Conservation (phyloP, 495 filamentous ascomycete genomes). For the Elasticomyces elasticus region DNA sequence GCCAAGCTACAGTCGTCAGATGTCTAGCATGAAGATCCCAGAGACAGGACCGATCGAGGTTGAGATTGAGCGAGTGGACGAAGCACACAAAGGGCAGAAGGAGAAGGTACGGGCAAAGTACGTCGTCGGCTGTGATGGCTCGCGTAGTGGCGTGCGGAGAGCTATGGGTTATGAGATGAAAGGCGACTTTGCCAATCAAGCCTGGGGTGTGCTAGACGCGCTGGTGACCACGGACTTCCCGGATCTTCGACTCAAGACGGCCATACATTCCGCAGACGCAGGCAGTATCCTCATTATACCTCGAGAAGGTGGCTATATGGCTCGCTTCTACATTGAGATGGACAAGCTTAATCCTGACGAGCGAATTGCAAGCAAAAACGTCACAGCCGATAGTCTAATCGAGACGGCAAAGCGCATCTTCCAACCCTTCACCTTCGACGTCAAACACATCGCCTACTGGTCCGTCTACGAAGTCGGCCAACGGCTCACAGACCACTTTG, state of each 20-base stretch:
- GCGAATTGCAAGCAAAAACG: constrained; percentile 15
- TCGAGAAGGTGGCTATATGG: constrained; percentile 51
- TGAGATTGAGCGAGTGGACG: constrained; percentile 11
- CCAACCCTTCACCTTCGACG: constrained; percentile 44
- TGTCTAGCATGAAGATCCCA: constrained; percentile 15
- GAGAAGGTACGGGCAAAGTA: constrained; percentile 56
- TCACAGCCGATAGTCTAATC: constrained; percentile 16
- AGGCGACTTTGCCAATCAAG: constrained; percentile 62
- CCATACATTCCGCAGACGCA: constrained; percentile 40
- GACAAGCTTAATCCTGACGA: constrained; percentile 47
- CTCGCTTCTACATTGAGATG: constrained; percentile 55
- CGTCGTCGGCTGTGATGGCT: constrained; percentile 67
- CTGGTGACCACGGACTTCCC: constrained; percentile 68
- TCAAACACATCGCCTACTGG: constrained; percentile 45
- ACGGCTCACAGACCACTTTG: constrained; percentile 46
- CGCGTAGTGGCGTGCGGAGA: constrained; percentile 58
- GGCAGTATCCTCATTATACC: constrained; percentile 55
- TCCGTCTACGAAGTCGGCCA: constrained; percentile 52
- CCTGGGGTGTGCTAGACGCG: constrained; percentile 81
- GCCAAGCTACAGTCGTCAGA: constrained; percentile 33
- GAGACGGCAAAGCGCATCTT: constrained; percentile 39
- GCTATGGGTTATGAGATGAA: constrained; percentile 61
- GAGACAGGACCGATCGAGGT: constrained; percentile 12
- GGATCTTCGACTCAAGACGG: constrained; percentile 52
- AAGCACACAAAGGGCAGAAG: constrained; percentile 40